phyloP scores from a whole-genome alignment of 768 basidiomycete species.

The Mycena haematopus region DNA sequence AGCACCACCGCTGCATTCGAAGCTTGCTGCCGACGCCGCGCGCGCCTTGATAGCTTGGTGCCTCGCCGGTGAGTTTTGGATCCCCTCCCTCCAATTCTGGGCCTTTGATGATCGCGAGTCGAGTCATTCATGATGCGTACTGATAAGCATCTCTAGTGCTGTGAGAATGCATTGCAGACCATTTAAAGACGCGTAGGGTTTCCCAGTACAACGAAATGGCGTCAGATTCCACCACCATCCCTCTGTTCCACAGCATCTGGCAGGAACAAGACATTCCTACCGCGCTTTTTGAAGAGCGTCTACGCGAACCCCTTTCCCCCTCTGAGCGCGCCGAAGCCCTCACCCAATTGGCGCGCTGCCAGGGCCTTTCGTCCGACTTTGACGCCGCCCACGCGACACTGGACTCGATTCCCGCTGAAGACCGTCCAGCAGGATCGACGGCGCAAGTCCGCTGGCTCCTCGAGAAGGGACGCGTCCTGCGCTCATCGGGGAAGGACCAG shows the following conservation, averaged over 20 bases:
- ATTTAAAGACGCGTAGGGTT: background rate
- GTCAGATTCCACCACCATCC: constrained; percentile 1
- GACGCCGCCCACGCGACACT: constrained; percentile 22
- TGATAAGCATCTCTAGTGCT: background rate
- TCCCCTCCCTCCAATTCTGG: too few relatives aligned
- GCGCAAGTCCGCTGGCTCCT: constrained; percentile 23
- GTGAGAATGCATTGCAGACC: constrained; percentile 1
- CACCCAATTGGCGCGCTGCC: constrained; percentile 25
- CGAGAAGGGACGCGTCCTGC: constrained; percentile 27
- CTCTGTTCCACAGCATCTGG: constrained; percentile 20
- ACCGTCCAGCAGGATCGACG: constrained; percentile 13
- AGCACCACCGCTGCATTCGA: too few relatives aligned
- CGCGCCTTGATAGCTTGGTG: too few relatives aligned
- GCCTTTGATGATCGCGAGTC: too few relatives aligned
- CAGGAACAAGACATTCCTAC: constrained; percentile 24
- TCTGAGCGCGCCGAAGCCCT: constrained; percentile 26
- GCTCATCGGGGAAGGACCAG: constrained; percentile 21
- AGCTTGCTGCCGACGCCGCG: too few relatives aligned
- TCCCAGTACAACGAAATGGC: constrained; percentile 7
- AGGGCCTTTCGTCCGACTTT: constrained; percentile 23
- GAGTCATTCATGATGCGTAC: background rate
- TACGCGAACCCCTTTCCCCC: constrained; percentile 14
- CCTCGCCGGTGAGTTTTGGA: too few relatives aligned
- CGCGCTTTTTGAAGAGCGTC: constrained; percentile 13
- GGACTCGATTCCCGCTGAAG: constrained; percentile 15